Conservation (phyloP, 2,329 filamentous ascomycete species). For the Curvularia verruculosa region DNA sequence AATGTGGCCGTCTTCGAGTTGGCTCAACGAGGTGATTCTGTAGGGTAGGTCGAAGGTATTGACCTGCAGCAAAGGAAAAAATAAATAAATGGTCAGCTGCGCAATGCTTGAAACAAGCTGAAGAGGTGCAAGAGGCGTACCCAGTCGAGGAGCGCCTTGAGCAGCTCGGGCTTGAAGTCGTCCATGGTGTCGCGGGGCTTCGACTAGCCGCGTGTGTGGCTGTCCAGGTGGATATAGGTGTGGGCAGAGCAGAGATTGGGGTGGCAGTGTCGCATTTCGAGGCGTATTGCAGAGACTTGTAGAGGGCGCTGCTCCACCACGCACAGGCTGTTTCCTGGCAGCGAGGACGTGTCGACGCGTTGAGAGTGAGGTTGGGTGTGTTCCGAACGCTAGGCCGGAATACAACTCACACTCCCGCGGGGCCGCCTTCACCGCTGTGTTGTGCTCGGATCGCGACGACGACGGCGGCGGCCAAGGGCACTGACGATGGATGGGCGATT, state of each 20-base stretch:
- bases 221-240: slow-evolving; percentile 11
- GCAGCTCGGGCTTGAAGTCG: slow-evolving; percentile 50
- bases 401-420: slow-evolving; percentile 19
- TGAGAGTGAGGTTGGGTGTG: slow-evolving; percentile 33
- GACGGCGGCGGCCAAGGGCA: neutral
- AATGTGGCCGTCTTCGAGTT: slow-evolving; percentile 55
- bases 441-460: neutral
- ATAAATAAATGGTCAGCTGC: neutral
- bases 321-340: slow-evolving; percentile 17
- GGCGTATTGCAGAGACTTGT: slow-evolving; percentile 22
- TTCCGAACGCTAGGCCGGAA: slow-evolving; percentile 27
- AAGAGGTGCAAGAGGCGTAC: slow-evolving; percentile 25
- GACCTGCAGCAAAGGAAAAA: slow-evolving; percentile 37
- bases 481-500: neutral
- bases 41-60: slow-evolving; percentile 52
- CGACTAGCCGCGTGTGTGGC: neutral
- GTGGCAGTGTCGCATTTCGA: slow-evolving; percentile 35
- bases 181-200: slow-evolving; percentile 36
- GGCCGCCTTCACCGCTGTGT: slow-evolving; percentile 8
- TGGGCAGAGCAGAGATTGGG: slow-evolving; percentile 19
- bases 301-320: slow-evolving; percentile 18
- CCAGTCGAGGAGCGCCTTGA: slow-evolving; percentile 50
- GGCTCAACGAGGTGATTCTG: slow-evolving; percentile 48
- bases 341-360: slow-evolving; percentile 20
- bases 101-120: neutral